phyloP scores from a whole-genome alignment of 2,329 filamentous ascomycete species.

The Fusarium humuli region DNA sequence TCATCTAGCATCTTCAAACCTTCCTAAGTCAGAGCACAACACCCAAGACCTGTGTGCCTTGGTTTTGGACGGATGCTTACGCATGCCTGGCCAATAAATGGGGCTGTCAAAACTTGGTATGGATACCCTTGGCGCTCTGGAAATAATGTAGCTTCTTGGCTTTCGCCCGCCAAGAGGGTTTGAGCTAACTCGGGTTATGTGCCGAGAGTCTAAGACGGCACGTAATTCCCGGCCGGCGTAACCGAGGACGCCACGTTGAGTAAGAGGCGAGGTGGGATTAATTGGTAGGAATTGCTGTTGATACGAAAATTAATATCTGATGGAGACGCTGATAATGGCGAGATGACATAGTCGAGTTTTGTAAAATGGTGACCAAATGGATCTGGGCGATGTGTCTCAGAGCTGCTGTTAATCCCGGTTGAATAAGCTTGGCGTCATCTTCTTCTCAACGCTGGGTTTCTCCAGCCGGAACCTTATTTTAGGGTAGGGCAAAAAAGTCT shows the following conservation, averaged over 20 bases:
- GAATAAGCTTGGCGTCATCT: too few relatives aligned
- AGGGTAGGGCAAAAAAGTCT: too few relatives aligned
- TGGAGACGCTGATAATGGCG: too few relatives aligned
- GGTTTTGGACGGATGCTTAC: not conserved
- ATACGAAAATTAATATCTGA: not conserved
- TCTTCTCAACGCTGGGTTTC: too few relatives aligned
- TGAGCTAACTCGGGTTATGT: constrained; percentile 9
- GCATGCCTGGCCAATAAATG: constrained; percentile 3
- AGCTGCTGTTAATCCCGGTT: too few relatives aligned
- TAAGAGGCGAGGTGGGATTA: not conserved
- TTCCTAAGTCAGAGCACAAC: not conserved
- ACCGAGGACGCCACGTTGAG: not conserved
- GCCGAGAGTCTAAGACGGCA: constrained; percentile 20
- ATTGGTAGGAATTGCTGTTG: not conserved
- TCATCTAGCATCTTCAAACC: not conserved
- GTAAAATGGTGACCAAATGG: too few relatives aligned
- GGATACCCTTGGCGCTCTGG: not conserved
- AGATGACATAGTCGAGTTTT: too few relatives aligned
- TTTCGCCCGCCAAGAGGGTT: not conserved
- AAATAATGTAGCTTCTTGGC: not conserved
- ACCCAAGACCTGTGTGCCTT: constrained; percentile 1
- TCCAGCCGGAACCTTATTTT: too few relatives aligned
- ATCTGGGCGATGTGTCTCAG: fast-evolving
- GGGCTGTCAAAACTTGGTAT: not conserved
- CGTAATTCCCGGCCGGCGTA: constrained; percentile 27